These are phyloP conservation scores for Suillus clintonianus DNA, from an alignment of 768 basidiomycete genomes.

Conservation along the genomic window DNA sequence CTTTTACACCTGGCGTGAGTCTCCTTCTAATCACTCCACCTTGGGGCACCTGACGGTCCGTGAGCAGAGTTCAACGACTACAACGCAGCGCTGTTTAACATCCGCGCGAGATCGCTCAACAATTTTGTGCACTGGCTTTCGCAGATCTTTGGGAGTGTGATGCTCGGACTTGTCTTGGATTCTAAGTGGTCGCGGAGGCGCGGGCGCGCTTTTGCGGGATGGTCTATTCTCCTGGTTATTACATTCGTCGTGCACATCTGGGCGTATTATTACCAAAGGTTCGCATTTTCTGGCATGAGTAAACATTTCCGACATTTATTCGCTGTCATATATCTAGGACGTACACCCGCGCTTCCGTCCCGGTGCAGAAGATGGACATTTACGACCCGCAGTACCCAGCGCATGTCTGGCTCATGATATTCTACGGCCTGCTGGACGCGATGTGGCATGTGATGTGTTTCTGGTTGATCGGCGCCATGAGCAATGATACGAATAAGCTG, in stretches of 20 bases:
- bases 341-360: slow-evolving; percentile 59
- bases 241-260: slow-evolving; percentile 71
- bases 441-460: slow-evolving; percentile 82
- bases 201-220: slow-evolving; percentile 65
- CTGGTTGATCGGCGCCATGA: slow-evolving; percentile 84
- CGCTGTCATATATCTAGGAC: slow-evolving; percentile 27
- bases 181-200: slow-evolving; percentile 54
- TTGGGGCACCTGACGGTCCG: background rate
- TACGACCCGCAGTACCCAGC: slow-evolving; percentile 20
- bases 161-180: slow-evolving; percentile 69
- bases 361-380: slow-evolving; percentile 57
- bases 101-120: slow-evolving; percentile 73
- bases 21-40: too few species aligned
- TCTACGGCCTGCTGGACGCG: slow-evolving; percentile 71
- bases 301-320: background rate
- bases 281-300: slow-evolving; percentile 13
- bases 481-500: slow-evolving; percentile 74
- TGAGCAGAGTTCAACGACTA: slow-evolving; percentile 71
- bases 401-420: slow-evolving; percentile 61
- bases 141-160: slow-evolving; percentile 71
- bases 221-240: slow-evolving; percentile 59
- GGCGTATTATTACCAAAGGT: slow-evolving; percentile 78
- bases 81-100: slow-evolving; percentile 74
- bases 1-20: slow-evolving; percentile 79
- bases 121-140: slow-evolving; percentile 81